These are phyloP conservation scores for Schizochytrium sp. DNA, from an alignment of 108 stramenopile genomes.

Conservation along the genomic window DNA sequence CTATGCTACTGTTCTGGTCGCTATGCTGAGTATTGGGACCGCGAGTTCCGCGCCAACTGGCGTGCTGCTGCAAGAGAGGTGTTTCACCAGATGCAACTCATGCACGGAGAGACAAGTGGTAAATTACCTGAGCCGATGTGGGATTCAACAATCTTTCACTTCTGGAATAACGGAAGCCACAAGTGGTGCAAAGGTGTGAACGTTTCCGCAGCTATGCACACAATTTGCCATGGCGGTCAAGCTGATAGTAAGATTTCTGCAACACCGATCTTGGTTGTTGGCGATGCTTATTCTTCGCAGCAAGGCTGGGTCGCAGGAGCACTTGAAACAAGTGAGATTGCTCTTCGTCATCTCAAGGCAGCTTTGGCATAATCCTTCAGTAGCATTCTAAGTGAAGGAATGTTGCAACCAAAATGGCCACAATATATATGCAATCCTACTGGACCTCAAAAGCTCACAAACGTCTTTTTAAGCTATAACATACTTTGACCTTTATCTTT, in stretches of 20 bases:
- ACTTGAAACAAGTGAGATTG: constrained; percentile 27
- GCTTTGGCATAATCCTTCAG: no score
- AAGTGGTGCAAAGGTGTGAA: constrained; percentile 49
- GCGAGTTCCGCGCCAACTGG: constrained; percentile 13
- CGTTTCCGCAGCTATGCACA: not conserved
- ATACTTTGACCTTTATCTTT: no score
- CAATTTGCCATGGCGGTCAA: constrained; percentile 9
- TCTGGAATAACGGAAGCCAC: constrained; percentile 41
- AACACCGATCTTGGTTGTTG: not conserved
- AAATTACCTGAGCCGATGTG: constrained; percentile 35
- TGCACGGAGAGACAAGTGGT: constrained; percentile 17
- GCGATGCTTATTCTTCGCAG: constrained; percentile 34
- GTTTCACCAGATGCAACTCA: not conserved
- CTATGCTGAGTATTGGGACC: constrained; percentile 51
- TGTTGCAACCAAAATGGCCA: no score
- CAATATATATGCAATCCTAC: no score
- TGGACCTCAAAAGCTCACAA: no score
- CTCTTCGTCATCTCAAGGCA: not conserved
- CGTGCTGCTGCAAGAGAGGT: constrained; percentile 2
- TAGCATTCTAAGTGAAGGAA: no score
- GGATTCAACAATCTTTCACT: constrained; percentile 7
- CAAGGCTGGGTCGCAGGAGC: constrained; percentile 45
- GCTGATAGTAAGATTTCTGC: not conserved
- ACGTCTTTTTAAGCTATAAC: no score
- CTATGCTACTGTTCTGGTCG: constrained; percentile 13